These are phyloP conservation scores for Candolleomyces efflorescens DNA, from an alignment of 768 basidiomycete species.

Conservation along the genomic window DNA sequence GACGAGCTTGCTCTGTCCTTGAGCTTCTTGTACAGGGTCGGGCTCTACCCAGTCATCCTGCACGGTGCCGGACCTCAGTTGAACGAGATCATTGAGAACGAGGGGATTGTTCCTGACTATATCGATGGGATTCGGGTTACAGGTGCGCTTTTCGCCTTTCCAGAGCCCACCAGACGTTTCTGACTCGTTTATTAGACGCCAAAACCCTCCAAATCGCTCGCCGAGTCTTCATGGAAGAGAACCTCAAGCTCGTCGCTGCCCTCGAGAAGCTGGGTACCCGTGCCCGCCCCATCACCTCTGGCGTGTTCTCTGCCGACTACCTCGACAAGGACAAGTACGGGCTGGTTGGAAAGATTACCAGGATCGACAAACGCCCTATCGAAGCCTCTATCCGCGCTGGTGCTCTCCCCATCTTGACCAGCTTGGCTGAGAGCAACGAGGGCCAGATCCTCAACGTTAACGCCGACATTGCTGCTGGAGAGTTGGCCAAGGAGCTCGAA, in stretches of 20 bases:
- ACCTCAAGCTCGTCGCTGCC: slow-evolving; percentile 89
- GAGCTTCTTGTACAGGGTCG: slow-evolving; percentile 95
- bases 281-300: slow-evolving; percentile 95
- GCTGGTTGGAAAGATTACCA: slow-evolving; percentile 92
- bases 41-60: slow-evolving; percentile 95
- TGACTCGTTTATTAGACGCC: slow-evolving; percentile 51
- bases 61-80: slow-evolving; percentile 96
- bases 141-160: slow-evolving; percentile 43
- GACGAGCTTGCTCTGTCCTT: slow-evolving; percentile 93
- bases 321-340: slow-evolving; percentile 94
- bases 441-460: slow-evolving; percentile 99
- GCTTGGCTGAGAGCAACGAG: slow-evolving; percentile 88
- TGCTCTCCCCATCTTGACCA: slow-evolving; percentile 92
- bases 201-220: slow-evolving; percentile 94
- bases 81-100: slow-evolving; percentile 89
- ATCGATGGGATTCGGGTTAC: slow-evolving; percentile 98
- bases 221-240: slow-evolving; percentile 95
- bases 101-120: slow-evolving; percentile 94
- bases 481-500: slow-evolving; percentile 95
- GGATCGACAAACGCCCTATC: slow-evolving; percentile 92
- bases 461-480: slow-evolving; percentile 97
- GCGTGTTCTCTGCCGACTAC: slow-evolving; percentile 96
- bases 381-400: slow-evolving; percentile 97
- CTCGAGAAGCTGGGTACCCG: slow-evolving; percentile 94
- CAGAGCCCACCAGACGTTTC: not conserved